Percentiles rank a stretch among this genome's conserved stretches.
These are phyloP conservation scores for Aureobasidium sp. DNA, from an alignment of 2,329 filamentous ascomycete species.

Conservation along the genomic window DNA sequence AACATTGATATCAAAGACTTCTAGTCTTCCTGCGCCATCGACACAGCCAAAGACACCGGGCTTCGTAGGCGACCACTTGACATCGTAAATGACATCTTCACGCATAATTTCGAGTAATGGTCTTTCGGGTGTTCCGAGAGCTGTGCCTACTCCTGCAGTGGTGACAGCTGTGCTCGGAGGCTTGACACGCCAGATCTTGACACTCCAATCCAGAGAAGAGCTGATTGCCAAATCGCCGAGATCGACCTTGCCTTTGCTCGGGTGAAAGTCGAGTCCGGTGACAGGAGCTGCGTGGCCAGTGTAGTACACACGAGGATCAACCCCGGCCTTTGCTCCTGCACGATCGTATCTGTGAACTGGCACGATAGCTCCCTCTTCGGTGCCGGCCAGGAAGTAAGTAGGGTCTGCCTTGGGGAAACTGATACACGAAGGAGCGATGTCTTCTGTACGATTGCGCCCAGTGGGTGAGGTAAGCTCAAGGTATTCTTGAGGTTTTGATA, in stretches of 20 bases:
- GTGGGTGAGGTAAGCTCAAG: conserved; percentile 82
- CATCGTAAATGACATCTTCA: conserved; percentile 95
- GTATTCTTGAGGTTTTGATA: conserved; percentile 90
- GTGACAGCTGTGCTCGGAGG: conserved; percentile 43
- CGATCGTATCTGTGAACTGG: conserved; percentile 96
- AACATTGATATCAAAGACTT: conserved; percentile 89
- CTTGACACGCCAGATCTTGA: conserved; percentile 92
- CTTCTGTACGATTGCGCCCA: conserved; percentile 61
- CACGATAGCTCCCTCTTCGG: conserved; percentile 93
- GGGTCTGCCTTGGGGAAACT: conserved; percentile 92
- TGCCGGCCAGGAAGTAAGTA: conserved; percentile 94
- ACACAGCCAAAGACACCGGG: conserved; percentile 92
- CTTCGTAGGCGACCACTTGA: conserved; percentile 87
- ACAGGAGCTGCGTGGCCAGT: conserved; percentile 86
- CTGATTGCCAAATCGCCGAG: conserved; percentile 87
- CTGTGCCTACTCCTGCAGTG: conserved; percentile 6
- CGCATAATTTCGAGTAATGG: conserved; percentile 85
- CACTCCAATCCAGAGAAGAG: conserved; percentile 92
- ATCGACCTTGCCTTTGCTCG: conserved; percentile 83
- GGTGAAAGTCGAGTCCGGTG: conserved; percentile 94
- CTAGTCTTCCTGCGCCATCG: conserved; percentile 83
- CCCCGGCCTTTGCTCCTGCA: conserved; percentile 90
- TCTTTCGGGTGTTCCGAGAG: conserved; percentile 43
- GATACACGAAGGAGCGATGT: conserved; percentile 88
- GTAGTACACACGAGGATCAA: conserved; percentile 83